These are phyloP conservation scores for Periconia macrospinosa DNA, from an alignment of 2,329 filamentous ascomycete genomes.

Conservation along the genomic window DNA sequence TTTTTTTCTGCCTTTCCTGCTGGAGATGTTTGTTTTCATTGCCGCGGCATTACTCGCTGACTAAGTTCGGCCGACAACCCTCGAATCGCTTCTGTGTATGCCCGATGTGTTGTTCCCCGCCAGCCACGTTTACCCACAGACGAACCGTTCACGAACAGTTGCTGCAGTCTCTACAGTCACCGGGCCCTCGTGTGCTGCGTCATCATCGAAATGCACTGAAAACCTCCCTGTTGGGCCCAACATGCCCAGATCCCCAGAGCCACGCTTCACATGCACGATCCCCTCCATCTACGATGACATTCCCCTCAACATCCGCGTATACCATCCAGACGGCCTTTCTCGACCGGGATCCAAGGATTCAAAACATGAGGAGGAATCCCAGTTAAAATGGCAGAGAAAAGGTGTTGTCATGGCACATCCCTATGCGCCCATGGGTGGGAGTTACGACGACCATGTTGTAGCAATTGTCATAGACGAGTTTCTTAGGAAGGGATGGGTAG, in stretches of 20 bases:
- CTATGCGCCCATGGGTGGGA: conserved; percentile 84
- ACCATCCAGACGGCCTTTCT: conserved; percentile 55
- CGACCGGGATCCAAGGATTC: conserved; percentile 8
- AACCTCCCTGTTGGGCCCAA: conserved; percentile 21
- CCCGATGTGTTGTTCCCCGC: neutral
- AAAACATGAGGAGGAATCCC: neutral
- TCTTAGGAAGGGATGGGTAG: conserved; percentile 70
- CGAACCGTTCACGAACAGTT: neutral
- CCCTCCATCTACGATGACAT: conserved; percentile 82
- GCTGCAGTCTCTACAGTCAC: neutral
- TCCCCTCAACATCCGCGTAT: conserved; percentile 78
- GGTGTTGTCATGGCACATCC: conserved; percentile 81
- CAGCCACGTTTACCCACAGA: neutral
- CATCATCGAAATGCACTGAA: conserved; percentile 24
- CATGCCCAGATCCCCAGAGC: conserved; percentile 26
- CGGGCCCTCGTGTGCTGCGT: neutral
- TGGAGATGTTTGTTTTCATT: no score
- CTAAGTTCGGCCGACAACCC: neutral
- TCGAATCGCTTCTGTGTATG: no score
- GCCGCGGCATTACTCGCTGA: neutral
- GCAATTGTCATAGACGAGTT: conserved; percentile 65
- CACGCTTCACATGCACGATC: conserved; percentile 67
- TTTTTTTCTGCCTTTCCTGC: no score
- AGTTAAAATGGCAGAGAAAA: conserved; percentile 41
- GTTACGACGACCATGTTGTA: conserved; percentile 80